These are phyloP conservation scores for Proteromonas lacertae DNA, from an alignment of 352 stramenopile genomes.

Conservation along the genomic window DNA sequence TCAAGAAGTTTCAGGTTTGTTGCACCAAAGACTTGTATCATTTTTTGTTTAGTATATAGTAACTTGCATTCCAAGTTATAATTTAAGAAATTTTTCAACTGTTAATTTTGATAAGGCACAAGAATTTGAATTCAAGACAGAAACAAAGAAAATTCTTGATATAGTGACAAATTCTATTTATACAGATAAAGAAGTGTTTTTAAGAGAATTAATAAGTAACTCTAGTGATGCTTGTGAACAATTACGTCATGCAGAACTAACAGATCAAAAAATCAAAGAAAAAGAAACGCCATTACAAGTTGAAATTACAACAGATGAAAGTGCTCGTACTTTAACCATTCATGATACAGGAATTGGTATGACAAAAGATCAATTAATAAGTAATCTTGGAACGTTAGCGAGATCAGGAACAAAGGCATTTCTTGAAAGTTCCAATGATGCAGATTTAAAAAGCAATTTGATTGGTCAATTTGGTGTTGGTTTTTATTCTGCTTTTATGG, in stretches of 20 bases:
- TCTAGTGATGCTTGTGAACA: constrained; percentile 93
- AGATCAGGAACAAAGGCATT: constrained; percentile 82
- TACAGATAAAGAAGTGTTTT: constrained; percentile 96
- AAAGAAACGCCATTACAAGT: constrained; percentile 68
- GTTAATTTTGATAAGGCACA: constrained; percentile 12
- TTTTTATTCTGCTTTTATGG: constrained; percentile 99
- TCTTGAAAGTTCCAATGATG: constrained; percentile 10
- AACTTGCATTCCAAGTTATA: no score
- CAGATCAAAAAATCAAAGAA: background rate
- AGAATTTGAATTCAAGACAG: constrained; percentile 58
- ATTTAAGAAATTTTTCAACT: no score
- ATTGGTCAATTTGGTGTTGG: constrained; percentile 98
- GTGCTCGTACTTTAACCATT: constrained; percentile 75
- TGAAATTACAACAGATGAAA: constrained; percentile 69
- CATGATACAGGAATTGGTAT: constrained; percentile 86
- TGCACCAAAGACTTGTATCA: no score
- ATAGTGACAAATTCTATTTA: constrained; percentile 98
- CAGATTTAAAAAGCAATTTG: constrained; percentile 21
- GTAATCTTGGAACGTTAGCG: constrained; percentile 93
- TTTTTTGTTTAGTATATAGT: no score
- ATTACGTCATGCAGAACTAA: constrained; percentile 55
- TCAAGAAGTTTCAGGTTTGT: no score
- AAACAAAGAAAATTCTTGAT: constrained; percentile 68
- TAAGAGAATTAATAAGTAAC: constrained; percentile 93
- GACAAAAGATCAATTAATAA: constrained; percentile 71